Conservation (phyloP, 148 eudicot species). For the Salicornia ramosissima region DNA sequence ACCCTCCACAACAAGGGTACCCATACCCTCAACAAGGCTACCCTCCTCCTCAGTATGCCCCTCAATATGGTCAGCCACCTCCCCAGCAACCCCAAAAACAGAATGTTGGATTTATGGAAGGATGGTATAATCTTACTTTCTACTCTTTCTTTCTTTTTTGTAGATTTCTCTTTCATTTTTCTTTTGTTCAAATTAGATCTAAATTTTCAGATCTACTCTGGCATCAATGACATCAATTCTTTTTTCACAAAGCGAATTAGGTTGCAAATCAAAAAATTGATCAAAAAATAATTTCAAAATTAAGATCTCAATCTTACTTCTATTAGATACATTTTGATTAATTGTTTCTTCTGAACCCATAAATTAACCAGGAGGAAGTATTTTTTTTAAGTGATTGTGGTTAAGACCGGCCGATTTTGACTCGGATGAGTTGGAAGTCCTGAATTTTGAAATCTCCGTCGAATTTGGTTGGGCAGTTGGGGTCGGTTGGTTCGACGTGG, state of each 20-base stretch:
- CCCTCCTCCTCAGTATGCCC: slow-evolving; percentile 21
- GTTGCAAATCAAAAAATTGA: too few species aligned
- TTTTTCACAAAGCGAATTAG: too few species aligned
- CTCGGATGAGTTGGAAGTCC: neutral
- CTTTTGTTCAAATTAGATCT: neutral
- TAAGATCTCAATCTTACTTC: too few species aligned
- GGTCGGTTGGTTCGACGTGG: neutral
- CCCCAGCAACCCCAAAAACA: slow-evolving; percentile 39
- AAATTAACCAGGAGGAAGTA: too few species aligned
- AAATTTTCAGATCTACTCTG: too few species aligned
- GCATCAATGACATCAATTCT: too few species aligned
- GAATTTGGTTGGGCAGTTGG: neutral
- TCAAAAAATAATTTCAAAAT: too few species aligned
- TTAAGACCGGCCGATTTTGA: too few species aligned
- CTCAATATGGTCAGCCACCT: slow-evolving; percentile 39
- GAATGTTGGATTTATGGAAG: slow-evolving; percentile 46
- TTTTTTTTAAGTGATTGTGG: too few species aligned
- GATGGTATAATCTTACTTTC: slow-evolving; percentile 44
- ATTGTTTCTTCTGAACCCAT: too few species aligned
- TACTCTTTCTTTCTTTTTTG: neutral
- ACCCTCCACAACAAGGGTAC: slow-evolving; percentile 28
- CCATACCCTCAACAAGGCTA: slow-evolving; percentile 43
- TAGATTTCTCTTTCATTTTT: neutral
- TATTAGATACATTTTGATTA: too few species aligned
- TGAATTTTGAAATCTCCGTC: neutral